These are phyloP conservation scores for Melastoma candidum DNA, from an alignment of 441 rosid species.

Conservation along the genomic window DNA sequence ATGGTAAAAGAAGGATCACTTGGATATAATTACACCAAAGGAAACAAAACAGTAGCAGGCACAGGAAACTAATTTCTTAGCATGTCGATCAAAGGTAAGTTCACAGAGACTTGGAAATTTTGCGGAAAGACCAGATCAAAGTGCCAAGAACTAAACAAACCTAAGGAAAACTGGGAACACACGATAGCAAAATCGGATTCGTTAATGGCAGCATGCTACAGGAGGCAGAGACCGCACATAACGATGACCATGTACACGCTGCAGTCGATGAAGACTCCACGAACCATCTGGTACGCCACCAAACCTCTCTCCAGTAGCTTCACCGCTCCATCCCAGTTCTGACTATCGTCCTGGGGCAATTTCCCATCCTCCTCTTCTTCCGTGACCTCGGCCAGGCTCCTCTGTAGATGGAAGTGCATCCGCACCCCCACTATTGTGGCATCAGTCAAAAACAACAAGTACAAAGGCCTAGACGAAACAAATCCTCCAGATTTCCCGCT, in stretches of 20 bases:
- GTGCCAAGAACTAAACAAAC: too few relatives aligned
- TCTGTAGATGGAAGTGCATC: constrained; percentile 27
- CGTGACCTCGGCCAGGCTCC: constrained; percentile 14
- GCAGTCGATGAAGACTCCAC: constrained; percentile 63
- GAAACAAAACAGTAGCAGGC: too few relatives aligned
- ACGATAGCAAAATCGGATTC: too few relatives aligned
- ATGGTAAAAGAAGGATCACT: too few relatives aligned
- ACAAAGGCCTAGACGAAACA: constrained; percentile 54
- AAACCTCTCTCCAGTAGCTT: constrained; percentile 68
- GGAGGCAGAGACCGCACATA: constrained; percentile 35
- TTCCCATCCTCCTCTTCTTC: constrained; percentile 16
- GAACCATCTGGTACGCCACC: constrained; percentile 34
- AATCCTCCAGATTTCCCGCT: constrained; percentile 28
- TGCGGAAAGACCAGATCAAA: too few relatives aligned
- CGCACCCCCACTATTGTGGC: constrained; percentile 38
- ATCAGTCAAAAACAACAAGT: constrained; percentile 48
- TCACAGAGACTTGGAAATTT: too few relatives aligned
- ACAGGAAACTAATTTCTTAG: too few relatives aligned
- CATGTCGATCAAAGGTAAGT: too few relatives aligned
- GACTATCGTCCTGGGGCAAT: constrained; percentile 20
- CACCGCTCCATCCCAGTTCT: constrained; percentile 49
- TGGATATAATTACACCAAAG: too few relatives aligned
- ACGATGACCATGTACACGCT: constrained; percentile 65
- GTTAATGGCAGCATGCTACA: constrained; percentile 11
- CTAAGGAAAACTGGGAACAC: too few relatives aligned